phyloP scores from a whole-genome alignment of 768 basidiomycete genomes.

The Termitomyces sp. region DNA sequence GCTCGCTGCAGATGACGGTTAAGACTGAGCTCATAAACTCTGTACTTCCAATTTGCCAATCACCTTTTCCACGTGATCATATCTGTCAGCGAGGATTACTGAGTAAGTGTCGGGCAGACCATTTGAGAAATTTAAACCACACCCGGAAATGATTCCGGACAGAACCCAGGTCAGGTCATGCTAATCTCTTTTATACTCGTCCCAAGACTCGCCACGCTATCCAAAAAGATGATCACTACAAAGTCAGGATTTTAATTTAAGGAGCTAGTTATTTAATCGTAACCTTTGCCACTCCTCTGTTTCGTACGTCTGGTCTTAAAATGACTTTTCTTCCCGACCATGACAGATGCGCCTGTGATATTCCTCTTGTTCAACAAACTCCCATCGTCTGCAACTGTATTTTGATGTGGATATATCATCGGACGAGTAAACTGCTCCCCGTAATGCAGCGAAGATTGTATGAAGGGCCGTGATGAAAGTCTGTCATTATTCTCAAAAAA shows the following conservation, averaged over 20 bases:
- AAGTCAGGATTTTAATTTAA: not conserved
- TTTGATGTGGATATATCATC: conserved; percentile 79
- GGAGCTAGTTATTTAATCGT: conserved; percentile 42
- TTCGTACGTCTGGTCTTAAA: conserved; percentile 80
- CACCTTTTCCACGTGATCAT: conserved; percentile 11
- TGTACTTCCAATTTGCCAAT: not conserved
- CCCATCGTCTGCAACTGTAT: conserved; percentile 74
- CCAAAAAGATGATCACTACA: not conserved
- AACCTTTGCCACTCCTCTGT: conserved; percentile 90
- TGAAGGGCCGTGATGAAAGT: conserved; percentile 55
- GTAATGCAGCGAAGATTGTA: conserved; percentile 52
- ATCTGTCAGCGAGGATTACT: conserved; percentile 10
- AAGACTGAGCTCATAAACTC: not conserved
- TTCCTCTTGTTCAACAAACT: conserved; percentile 44
- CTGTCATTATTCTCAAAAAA: conserved; percentile 67
- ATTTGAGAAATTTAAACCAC: no score
- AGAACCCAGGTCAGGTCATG: no score
- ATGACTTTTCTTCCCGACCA: conserved; percentile 74
- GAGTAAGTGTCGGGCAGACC: no score
- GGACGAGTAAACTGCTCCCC: conserved; percentile 61
- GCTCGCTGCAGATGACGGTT: conserved; percentile 1
- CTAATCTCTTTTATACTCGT: no score
- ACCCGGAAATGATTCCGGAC: no score
- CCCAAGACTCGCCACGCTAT: not conserved
- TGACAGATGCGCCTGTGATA: conserved; percentile 37